These are phyloP conservation scores for Diaporthe caulivora DNA, from an alignment of 2,329 filamentous ascomycete species.

Conservation along the genomic window DNA sequence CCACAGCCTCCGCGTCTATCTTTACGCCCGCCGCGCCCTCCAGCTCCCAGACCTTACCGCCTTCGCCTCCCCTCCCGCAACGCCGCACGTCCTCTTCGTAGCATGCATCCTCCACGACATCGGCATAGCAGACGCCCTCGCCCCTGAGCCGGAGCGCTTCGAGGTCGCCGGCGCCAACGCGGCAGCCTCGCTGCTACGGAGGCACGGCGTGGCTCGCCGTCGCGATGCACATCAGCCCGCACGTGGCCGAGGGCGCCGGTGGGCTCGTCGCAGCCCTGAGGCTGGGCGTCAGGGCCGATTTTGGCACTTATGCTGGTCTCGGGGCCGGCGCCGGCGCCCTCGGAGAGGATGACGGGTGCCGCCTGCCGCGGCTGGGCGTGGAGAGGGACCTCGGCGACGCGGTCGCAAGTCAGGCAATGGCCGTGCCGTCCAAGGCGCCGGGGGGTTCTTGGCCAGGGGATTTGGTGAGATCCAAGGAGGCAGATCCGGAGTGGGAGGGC, in stretches of 20 bases:
- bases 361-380: conserved; percentile 44
- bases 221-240: conserved; percentile 50
- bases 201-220: conserved; percentile 50
- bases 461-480: conserved; percentile 42
- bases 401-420: conserved; percentile 41
- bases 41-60: conserved; percentile 2
- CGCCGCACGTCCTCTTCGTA: conserved; percentile 48
- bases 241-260: conserved; percentile 53
- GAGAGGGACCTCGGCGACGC: conserved; percentile 45
- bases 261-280: conserved; percentile 49
- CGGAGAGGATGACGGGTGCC: conserved; percentile 33
- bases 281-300: conserved; percentile 50
- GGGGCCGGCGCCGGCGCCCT: conserved; percentile 1
- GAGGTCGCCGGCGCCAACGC: conserved; percentile 48
- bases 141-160: conserved; percentile 49
- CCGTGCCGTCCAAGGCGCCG: conserved; percentile 42
- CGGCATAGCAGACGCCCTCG: conserved; percentile 47
- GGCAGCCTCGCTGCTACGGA: conserved; percentile 47
- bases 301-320: conserved; percentile 40
- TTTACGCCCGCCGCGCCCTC: conserved; percentile 40
- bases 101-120: conserved; percentile 53
- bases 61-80: background rate
- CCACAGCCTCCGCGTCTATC: conserved; percentile 44
- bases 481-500: conserved; percentile 43
- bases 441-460: conserved; percentile 42